Percentiles rank a stretch among this genome's conserved stretches.
Evolutionary conservation across 306 rosid species (phyloP).

Genomic region (Trifolium subterraneum): DNA sequence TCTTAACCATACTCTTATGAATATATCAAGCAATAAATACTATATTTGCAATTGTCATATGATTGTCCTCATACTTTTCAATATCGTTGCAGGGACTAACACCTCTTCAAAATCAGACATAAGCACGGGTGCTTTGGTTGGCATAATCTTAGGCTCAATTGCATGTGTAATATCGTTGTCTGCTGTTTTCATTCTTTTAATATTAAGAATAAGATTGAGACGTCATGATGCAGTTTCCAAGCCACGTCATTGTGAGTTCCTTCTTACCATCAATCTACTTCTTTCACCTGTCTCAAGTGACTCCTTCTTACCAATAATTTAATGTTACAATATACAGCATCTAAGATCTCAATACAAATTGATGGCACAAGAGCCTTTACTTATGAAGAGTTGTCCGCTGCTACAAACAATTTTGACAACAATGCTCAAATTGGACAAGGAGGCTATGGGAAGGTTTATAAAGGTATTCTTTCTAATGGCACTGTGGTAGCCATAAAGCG

Average conservation of each 20-base stretch:
- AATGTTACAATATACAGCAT: conserved; percentile 48
- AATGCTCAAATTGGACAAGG: conserved; percentile 75
- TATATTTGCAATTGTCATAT: background rate
- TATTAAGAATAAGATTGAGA: conserved; percentile 53
- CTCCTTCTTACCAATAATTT: background rate
- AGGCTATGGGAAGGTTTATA: conserved; percentile 87
- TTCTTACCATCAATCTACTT: conserved; percentile 38
- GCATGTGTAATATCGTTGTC: conserved; percentile 71
- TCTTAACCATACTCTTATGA: too few relatives aligned
- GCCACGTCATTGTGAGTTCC: conserved; percentile 73
- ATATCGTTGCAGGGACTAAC: conserved; percentile 50
- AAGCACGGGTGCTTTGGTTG: conserved; percentile 72
- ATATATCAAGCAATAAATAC: too few relatives aligned
- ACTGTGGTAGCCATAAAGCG: conserved; percentile 81
- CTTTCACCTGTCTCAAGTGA: background rate
- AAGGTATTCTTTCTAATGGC: conserved; percentile 67
- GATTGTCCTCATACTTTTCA: conserved; percentile 33
- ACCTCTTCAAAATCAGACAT: conserved; percentile 50
- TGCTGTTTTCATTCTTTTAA: conserved; percentile 63
- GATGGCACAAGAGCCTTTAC: conserved; percentile 70
- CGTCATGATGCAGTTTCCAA: conserved; percentile 49
- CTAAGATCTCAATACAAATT: conserved; percentile 62
- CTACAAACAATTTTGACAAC: conserved; percentile 66
- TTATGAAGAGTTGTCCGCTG: conserved; percentile 62
- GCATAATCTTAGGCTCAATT: conserved; percentile 72